phyloP scores from a whole-genome alignment of 1,139 yeast species.

The Protomyces lactucae-debilis region DNA sequence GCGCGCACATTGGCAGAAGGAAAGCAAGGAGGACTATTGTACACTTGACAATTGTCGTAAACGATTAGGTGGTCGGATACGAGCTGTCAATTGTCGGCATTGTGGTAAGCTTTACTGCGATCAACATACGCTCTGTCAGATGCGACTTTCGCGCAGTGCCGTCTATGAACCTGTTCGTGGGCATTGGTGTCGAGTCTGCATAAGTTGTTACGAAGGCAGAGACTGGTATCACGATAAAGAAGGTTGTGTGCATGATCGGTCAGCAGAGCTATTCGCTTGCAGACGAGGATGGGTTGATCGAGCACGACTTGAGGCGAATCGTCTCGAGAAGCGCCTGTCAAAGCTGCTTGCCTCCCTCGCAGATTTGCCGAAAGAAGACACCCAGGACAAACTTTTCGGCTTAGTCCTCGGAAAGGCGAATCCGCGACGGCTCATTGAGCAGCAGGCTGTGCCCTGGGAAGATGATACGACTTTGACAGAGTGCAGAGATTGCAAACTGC shows the following conservation, averaged over 20 bases:
- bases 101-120: conserved; percentile 74
- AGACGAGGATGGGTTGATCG: conserved; percentile 31
- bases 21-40: conserved; percentile 40
- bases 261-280: conserved; percentile 43
- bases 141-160: conserved; percentile 48
- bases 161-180: conserved; percentile 50
- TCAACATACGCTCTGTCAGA: conserved; percentile 54
- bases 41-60: conserved; percentile 37
- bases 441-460: conserved; percentile 64
- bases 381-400: conserved; percentile 4
- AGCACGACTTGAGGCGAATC: conserved; percentile 36
- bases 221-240: conserved; percentile 50
- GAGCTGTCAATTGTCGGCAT: conserved; percentile 39
- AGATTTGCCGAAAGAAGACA: background rate
- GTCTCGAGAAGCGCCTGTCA: conserved; percentile 60
- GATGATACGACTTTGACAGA: conserved; percentile 48
- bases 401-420: conserved; percentile 25
- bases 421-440: conserved; percentile 43
- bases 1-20: conserved; percentile 62
- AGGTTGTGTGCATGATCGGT: conserved; percentile 47
- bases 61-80: conserved; percentile 32
- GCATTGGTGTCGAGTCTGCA: conserved; percentile 67
- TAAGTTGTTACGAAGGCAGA: conserved; percentile 52
- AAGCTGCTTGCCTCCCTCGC: conserved; percentile 43
- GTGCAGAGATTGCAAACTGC: conserved; percentile 61